Conservation (phyloP, 2,329 filamentous ascomycete genomes). For the Boeremia lycopersici region DNA sequence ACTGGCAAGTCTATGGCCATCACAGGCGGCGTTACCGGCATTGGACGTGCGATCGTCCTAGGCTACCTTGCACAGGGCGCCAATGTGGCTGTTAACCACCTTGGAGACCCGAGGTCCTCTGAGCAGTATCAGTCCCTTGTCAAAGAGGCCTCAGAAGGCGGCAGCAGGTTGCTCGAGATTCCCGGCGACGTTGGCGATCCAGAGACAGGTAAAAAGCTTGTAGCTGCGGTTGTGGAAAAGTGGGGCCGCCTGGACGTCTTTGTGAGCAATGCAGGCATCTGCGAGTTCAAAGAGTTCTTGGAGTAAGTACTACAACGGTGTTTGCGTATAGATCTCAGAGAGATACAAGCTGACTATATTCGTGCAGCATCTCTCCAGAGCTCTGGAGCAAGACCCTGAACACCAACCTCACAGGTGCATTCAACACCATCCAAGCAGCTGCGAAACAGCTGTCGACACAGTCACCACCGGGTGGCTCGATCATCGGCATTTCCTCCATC, state of each 20-base stretch:
- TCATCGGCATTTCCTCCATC: slow-evolving; percentile 78
- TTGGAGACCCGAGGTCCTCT: slow-evolving; percentile 61
- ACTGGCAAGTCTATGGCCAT: slow-evolving; percentile 80
- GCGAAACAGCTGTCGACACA: slow-evolving; percentile 77
- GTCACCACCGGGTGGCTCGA: slow-evolving; percentile 71
- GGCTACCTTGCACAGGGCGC: slow-evolving; percentile 80
- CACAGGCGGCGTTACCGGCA: slow-evolving; percentile 84
- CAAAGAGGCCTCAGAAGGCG: slow-evolving; percentile 41
- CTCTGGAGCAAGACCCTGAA: slow-evolving; percentile 74
- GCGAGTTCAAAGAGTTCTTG: slow-evolving; percentile 85
- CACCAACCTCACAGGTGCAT: slow-evolving; percentile 87
- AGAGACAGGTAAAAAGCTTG: slow-evolving; percentile 71
- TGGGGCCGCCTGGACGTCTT: slow-evolving; percentile 69
- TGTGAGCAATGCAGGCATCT: slow-evolving; percentile 87
- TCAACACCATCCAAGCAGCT: slow-evolving; percentile 84
- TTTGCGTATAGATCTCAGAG: too few species aligned
- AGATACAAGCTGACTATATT: not conserved
- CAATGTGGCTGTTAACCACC: slow-evolving; percentile 79
- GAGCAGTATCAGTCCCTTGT: slow-evolving; percentile 57
- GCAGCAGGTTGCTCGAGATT: slow-evolving; percentile 64
- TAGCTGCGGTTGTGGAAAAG: slow-evolving; percentile 66
- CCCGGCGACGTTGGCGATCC: slow-evolving; percentile 79
- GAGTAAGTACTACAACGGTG: slow-evolving; percentile 54
- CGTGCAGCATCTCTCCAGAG: slow-evolving; percentile 64
- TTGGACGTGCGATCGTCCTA: slow-evolving; percentile 83